Percentiles rank a stretch among this genome's conserved stretches.
These are phyloP conservation scores for Amaranthus tricolor DNA, from an alignment of 179 eudicot species.

Conservation along the genomic window DNA sequence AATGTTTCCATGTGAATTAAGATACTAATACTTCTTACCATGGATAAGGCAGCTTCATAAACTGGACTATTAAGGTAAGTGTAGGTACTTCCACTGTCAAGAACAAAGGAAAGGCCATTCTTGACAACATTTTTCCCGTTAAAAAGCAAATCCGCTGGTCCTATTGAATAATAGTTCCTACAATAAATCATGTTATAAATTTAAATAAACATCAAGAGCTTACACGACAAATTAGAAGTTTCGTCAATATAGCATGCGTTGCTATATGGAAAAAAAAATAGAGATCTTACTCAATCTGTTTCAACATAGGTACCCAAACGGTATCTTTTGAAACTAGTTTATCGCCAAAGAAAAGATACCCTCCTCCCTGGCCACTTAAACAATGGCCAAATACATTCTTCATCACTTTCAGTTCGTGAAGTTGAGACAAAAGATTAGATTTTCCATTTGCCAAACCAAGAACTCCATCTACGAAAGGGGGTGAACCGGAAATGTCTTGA, in stretches of 20 bases:
- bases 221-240: neutral
- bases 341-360: constrained; percentile 78
- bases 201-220: neutral
- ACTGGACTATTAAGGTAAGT: constrained; percentile 59
- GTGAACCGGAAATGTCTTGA: constrained; percentile 56
- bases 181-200: neutral
- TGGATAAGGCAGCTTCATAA: constrained; percentile 48
- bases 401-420: constrained; percentile 43
- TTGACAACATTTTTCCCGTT: constrained; percentile 47
- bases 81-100: constrained; percentile 93
- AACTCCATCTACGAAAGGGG: constrained; percentile 83
- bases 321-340: constrained; percentile 61
- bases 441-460: constrained; percentile 70
- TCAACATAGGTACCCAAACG: constrained; percentile 58
- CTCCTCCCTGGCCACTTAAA: constrained; percentile 75
- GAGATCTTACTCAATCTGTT: constrained; percentile 45
- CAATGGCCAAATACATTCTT: constrained; percentile 82
- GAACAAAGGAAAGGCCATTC: constrained; percentile 52
- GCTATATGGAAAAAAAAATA: neutral
- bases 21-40: constrained; percentile 42
- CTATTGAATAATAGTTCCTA: constrained; percentile 64
- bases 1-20: neutral
- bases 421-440: constrained; percentile 70
- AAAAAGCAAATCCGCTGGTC: constrained; percentile 61
- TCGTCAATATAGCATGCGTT: neutral